A percentile compares a stretch with the other conserved stretches of the same genome.
These are phyloP conservation scores for Gyromitra esculenta DNA, from an alignment of 2,329 filamentous ascomycete genomes.

Conservation along the genomic window DNA sequence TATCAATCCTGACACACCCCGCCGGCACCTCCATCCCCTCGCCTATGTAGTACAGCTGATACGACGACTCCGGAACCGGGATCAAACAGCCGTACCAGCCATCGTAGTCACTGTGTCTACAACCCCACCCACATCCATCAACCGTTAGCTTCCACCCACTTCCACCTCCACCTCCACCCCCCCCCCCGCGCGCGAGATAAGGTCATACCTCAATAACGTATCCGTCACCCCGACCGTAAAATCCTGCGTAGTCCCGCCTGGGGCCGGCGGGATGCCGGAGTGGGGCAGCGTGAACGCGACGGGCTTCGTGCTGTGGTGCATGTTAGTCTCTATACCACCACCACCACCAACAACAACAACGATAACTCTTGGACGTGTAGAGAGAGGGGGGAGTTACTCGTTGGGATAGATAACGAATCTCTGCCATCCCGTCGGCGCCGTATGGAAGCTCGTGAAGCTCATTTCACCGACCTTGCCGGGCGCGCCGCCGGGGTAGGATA, in stretches of 20 bases:
- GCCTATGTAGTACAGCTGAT: constrained; percentile 24
- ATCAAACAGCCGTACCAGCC: constrained; percentile 15
- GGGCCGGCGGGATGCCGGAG: constrained; percentile 2
- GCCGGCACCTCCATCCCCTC: neutral
- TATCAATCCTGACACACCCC: constrained; percentile 20
- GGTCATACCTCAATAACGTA: no score
- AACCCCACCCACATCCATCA: no score
- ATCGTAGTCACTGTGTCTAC: neutral
- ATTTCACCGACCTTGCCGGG: constrained; percentile 2
- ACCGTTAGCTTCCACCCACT: no score
- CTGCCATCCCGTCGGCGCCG: constrained; percentile 35
- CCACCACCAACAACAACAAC: no score
- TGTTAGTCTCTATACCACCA: neutral
- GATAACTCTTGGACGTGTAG: no score
- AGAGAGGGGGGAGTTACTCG: neutral
- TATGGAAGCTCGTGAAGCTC: constrained; percentile 45
- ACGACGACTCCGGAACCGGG: neutral
- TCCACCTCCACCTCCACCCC: no score
- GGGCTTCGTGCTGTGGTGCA: neutral
- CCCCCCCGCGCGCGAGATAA: no score
- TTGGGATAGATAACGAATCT: constrained; percentile 24
- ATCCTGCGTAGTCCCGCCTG: no score
- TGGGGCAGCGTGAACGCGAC: constrained; percentile 35
- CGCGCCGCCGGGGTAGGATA: constrained; percentile 8
- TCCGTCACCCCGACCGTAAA: no score